Evolutionary conservation across 148 eudicot species (phyloP).

Genomic region (Nepenthes mirabilis): DNA sequence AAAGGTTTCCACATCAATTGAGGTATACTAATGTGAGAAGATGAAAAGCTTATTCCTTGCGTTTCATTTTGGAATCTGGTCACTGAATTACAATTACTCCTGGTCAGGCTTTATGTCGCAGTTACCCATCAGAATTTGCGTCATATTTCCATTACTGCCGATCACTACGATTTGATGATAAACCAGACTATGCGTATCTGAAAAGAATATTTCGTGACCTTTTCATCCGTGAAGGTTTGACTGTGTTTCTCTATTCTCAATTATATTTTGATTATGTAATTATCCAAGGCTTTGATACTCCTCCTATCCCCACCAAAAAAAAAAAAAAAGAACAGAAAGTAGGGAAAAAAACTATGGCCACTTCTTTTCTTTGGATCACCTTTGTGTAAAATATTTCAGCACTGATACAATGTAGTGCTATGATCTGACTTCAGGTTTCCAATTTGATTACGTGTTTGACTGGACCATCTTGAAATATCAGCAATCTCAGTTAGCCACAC

Average conservation of each 20-base stretch:
- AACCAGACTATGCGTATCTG: constrained; percentile 86
- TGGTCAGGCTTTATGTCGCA: constrained; percentile 65
- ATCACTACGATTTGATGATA: constrained; percentile 88
- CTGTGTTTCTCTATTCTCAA: constrained; percentile 2
- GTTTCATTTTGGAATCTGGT: neutral
- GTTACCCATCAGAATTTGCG: constrained; percentile 86
- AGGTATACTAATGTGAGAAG: constrained; percentile 30
- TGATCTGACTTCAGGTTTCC: constrained; percentile 52
- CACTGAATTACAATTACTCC: constrained; percentile 2
- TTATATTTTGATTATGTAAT: neutral
- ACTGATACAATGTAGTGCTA: neutral
- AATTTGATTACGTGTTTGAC: constrained; percentile 95
- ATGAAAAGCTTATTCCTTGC: neutral
- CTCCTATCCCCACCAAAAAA: neutral
- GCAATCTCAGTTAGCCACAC: constrained; percentile 75
- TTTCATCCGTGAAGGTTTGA: constrained; percentile 92
- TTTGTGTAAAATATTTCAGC: neutral
- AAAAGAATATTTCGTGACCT: constrained; percentile 92
- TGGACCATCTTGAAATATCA: constrained; percentile 98
- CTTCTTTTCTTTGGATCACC: neutral
- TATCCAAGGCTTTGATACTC: neutral
- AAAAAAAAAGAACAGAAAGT: neutral
- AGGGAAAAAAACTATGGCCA: neutral
- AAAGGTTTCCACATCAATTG: constrained; percentile 85
- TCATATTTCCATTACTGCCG: constrained; percentile 95